These are phyloP conservation scores for Ustilago vetiveriae DNA, from an alignment of 1,284 basidiomycete species.

Conservation along the genomic window DNA sequence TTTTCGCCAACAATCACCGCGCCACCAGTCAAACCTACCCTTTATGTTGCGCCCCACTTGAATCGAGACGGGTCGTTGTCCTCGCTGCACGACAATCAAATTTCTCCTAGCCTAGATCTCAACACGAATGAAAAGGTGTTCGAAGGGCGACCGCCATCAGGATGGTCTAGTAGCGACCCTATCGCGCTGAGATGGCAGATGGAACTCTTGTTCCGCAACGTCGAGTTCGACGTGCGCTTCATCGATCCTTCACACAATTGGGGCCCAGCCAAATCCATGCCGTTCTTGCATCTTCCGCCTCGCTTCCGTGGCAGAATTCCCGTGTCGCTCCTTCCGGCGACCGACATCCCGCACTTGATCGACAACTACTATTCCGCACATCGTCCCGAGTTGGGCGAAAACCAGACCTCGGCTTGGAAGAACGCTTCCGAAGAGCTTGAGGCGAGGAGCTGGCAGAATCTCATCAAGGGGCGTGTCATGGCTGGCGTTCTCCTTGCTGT, in stretches of 20 bases:
- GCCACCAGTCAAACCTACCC: constrained; percentile 27
- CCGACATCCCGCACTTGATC: constrained; percentile 38
- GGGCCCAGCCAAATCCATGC: constrained; percentile 52
- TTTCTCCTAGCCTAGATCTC: background rate
- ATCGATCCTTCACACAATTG: constrained; percentile 50
- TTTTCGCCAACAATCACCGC: constrained; percentile 16
- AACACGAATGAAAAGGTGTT: constrained; percentile 3
- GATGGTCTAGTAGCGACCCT: constrained; percentile 60
- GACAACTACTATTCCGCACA: constrained; percentile 49
- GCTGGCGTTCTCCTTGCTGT: constrained; percentile 39
- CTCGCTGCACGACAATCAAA: background rate
- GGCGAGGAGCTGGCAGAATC: constrained; percentile 36
- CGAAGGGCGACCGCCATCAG: background rate
- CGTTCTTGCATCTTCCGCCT: constrained; percentile 51
- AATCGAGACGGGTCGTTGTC: constrained; percentile 35
- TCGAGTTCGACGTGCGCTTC: constrained; percentile 43
- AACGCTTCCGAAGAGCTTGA: constrained; percentile 27
- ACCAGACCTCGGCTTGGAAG: constrained; percentile 8
- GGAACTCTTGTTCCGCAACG: constrained; percentile 50
- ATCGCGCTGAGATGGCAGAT: constrained; percentile 61
- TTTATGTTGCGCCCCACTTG: constrained; percentile 49
- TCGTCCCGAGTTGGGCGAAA: constrained; percentile 45
- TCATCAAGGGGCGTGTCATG: constrained; percentile 40
- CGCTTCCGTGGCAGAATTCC: constrained; percentile 13
- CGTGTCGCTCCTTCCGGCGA: constrained; percentile 29